phyloP scores from a whole-genome alignment of 2,329 filamentous ascomycete species.

The Pseudogymnoascus sp. region DNA sequence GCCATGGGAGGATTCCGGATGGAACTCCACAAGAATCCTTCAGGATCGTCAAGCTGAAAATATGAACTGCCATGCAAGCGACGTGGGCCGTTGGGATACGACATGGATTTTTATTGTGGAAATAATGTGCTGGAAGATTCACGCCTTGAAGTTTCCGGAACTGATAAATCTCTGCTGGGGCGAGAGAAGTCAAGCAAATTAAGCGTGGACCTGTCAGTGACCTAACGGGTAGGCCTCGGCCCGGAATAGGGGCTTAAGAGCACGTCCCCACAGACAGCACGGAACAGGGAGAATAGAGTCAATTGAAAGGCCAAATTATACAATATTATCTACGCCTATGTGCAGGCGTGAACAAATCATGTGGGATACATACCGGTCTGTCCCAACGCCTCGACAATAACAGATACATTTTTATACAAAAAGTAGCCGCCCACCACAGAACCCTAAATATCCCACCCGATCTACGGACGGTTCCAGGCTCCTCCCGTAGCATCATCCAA shows the following conservation, averaged over 20 bases:
- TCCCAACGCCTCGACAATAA: background rate
- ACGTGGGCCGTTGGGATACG: background rate
- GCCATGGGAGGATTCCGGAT: background rate
- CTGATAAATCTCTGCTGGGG: background rate
- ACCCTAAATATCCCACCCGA: background rate
- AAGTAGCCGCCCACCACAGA: background rate
- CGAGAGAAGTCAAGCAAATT: background rate
- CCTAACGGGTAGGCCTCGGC: background rate
- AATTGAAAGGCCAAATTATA: background rate
- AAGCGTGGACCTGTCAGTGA: background rate
- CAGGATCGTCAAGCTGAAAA: background rate
- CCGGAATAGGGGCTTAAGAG: background rate
- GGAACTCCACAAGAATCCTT: background rate
- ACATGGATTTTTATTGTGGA: background rate
- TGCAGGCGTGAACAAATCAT: background rate
- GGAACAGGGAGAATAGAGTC: background rate
- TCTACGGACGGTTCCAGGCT: background rate
- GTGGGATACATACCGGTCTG: background rate
- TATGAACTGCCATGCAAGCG: background rate
- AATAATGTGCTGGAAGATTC: background rate
- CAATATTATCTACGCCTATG: background rate
- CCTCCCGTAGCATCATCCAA: background rate
- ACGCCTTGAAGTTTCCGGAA: background rate
- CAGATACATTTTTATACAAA: background rate
- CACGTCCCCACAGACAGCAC: background rate